Conservation (phyloP, 768 basidiomycete genomes). For the Trametes maxima region DNA sequence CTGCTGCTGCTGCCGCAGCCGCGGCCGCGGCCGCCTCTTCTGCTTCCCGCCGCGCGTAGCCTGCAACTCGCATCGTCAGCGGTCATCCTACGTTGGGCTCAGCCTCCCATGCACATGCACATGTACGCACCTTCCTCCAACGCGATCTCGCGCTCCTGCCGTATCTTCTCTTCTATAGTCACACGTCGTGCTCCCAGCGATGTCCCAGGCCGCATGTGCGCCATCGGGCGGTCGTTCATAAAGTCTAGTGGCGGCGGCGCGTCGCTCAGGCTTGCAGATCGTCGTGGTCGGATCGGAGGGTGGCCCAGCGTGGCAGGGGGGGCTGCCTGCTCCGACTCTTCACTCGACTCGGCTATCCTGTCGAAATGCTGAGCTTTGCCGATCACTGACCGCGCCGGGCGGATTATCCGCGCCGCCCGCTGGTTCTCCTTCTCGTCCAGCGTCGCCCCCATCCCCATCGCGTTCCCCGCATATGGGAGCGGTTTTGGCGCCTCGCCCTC, state of each 20-base stretch:
- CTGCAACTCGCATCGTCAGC: conserved; percentile 18
- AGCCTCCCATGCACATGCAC: conserved; percentile 19
- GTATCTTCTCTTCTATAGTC: conserved; percentile 49
- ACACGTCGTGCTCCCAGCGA: conserved; percentile 46
- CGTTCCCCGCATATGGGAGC: conserved; percentile 19
- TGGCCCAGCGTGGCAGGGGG: conserved; percentile 33
- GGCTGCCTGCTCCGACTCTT: conserved; percentile 20
- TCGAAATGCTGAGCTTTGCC: conserved; percentile 28
- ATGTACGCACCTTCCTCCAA: conserved; percentile 47
- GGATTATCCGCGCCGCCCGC: conserved; percentile 18
- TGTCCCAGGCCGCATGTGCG: conserved; percentile 43
- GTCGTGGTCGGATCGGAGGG: conserved; percentile 54
- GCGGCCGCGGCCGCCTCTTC: conserved; percentile 40
- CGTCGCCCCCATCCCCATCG: background rate
- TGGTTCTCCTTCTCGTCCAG: conserved; percentile 45
- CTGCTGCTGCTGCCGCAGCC: conserved; percentile 32
- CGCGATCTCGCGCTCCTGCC: conserved; percentile 37
- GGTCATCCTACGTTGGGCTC: background rate
- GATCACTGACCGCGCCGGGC: conserved; percentile 10
- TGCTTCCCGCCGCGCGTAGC: conserved; percentile 31
- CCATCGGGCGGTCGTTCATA: conserved; percentile 9
- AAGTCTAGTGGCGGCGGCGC: conserved; percentile 18
- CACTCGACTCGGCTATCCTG: conserved; percentile 21
- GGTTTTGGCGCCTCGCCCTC: conserved; percentile 41
- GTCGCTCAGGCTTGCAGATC: conserved; percentile 80